Evolutionary conservation across 805 yeast genomes (phyloP).

Genomic region (Monosporozyma servazzii): DNA sequence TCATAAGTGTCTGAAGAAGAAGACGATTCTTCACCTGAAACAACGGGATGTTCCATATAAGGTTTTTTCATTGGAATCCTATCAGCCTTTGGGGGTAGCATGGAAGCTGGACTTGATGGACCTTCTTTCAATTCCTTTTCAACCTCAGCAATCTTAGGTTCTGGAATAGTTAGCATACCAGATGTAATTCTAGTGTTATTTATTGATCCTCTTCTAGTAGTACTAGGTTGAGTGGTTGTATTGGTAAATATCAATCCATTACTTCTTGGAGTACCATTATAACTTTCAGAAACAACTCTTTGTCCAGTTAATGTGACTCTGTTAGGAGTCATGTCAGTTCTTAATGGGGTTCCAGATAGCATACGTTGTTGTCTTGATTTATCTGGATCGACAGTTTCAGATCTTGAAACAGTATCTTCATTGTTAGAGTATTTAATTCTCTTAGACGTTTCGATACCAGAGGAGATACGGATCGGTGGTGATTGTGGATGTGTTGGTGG

Average conservation of each 20-base stretch:
- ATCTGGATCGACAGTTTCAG: constrained; percentile 32
- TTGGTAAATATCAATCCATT: constrained; percentile 12
- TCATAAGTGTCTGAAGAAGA: constrained; percentile 3
- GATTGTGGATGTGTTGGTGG: constrained; percentile 33
- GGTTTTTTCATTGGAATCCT: constrained; percentile 32
- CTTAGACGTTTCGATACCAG: constrained; percentile 26
- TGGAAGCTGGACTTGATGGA: constrained; percentile 30
- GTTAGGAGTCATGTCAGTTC: constrained; percentile 21
- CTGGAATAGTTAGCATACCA: constrained; percentile 37
- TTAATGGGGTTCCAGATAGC: constrained; percentile 27
- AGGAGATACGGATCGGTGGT: constrained; percentile 31
- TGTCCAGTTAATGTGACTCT: constrained; percentile 19
- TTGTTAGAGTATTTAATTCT: constrained; percentile 25
- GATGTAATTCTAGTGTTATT: constrained; percentile 33
- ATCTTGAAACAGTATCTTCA: constrained; percentile 32
- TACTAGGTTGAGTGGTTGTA: constrained; percentile 1
- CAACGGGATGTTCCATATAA: constrained; percentile 10
- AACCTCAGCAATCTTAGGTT: constrained; percentile 35
- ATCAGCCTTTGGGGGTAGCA: constrained; percentile 26
- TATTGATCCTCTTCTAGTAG: constrained; percentile 9
- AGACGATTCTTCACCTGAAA: constrained; percentile 2
- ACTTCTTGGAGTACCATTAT: constrained; percentile 7
- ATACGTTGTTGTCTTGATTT: constrained; percentile 29
- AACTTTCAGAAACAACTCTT: constrained; percentile 22
- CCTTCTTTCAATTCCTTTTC: constrained; percentile 33